Conservation (phyloP, 495 filamentous ascomycete genomes). For the Penicillium angulare region DNA sequence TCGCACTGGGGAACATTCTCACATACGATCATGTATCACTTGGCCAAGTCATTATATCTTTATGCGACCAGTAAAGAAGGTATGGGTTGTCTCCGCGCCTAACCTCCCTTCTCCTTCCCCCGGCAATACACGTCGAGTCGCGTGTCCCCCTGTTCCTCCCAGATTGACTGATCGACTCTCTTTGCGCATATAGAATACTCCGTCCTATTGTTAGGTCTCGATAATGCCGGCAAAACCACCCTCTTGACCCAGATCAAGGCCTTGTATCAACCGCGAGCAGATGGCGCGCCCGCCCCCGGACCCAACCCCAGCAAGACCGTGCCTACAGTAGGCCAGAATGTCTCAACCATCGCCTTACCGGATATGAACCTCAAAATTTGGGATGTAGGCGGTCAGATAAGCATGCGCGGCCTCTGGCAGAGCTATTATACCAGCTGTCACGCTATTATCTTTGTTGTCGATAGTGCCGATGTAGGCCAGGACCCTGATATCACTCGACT, state of each 20-base stretch:
- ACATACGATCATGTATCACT: conserved; percentile 77
- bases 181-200: conserved; percentile 75
- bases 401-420: conserved; percentile 89
- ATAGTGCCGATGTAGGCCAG: conserved; percentile 87
- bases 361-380: conserved; percentile 98
- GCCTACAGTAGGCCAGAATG: conserved; percentile 96
- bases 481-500: conserved; percentile 53
- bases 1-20: conserved; percentile 5
- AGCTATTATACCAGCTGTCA: conserved; percentile 91
- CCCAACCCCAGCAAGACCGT: conserved; percentile 72
- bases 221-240: conserved; percentile 98
- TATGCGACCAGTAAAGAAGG: conserved; percentile 95
- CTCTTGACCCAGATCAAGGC: conserved; percentile 95
- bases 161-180: too few relatives aligned
- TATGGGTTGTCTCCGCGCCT: too few relatives aligned
- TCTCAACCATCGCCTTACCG: conserved; percentile 79
- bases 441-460: conserved; percentile 95
- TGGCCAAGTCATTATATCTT: conserved; percentile 90
- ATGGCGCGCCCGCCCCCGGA: conserved; percentile 50
- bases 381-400: conserved; percentile 94
- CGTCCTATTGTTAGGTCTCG: conserved; percentile 91
- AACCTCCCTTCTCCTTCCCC: conserved; percentile 1
- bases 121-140: too few relatives aligned
- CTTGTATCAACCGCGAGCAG: conserved; percentile 65
- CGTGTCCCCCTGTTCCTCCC: neutral